Base-by-base conservation (phyloP, 148 eudicot species). In the Rhododendron kiyosumense region DNA sequence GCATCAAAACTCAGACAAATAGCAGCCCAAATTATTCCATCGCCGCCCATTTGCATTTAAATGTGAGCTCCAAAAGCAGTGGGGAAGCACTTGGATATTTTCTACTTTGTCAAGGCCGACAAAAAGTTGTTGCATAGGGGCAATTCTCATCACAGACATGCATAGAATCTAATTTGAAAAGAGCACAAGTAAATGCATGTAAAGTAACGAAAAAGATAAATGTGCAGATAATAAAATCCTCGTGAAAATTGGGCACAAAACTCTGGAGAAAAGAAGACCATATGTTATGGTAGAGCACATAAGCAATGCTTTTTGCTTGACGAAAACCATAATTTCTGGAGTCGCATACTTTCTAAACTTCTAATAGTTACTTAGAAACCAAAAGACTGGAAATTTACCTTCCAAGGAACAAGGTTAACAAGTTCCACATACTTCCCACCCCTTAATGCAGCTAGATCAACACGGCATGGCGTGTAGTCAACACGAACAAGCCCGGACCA, bases 351-450 rank as follows among this genome's bases (percentile, higher is more conserved):
- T 80, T 30, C 14, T 46, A 79, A 79, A 71, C 38, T 71, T 71
- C 41, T 9, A 77, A n/a, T 26, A 30, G 28, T 46, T 46, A 48
- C n/a, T 80, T 51, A 49, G 30, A 51, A 83, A 83, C 26, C 32
- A 61, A 24, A 11, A 54, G 57, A 13, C 48, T 15, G 48, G 15
- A 30, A 24, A 74, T 65, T 88, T 92, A 97, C 99, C 99, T 94
- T 97, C 99, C 98, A 97, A 75, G 95, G 96, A 87, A 95, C 93
- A 28, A 95, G 90, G 90, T 97, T 97, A 52, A 95, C 95, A 87
- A 97, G 95, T 86, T 97, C 99, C 88, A 94, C 98, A 87, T 94
- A 97, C 89, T 95, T 97, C 81, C 99, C 98, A 84, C 94, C 93
- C 86, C 97, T 90, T 85, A 94, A 85, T 71, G 99, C 99, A 43